Base-by-base conservation (phyloP, 2,329 filamentous ascomycete species). In the Trichocomaceae sp. region DNA sequence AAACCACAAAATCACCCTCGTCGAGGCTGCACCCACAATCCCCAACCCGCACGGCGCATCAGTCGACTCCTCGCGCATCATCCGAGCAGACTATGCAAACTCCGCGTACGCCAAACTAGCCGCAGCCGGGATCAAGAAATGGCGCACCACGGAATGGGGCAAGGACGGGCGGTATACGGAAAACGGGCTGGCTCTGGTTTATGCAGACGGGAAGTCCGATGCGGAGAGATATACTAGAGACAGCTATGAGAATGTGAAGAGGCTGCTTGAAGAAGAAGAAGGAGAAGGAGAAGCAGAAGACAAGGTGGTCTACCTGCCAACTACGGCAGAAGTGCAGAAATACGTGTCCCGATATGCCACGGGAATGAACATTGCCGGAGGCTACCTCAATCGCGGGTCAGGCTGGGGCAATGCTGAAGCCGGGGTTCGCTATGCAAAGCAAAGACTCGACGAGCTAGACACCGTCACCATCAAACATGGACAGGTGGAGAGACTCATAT, bases 71-170 rank as follows among this genome's bases (percentile, higher is more conserved):
- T 83, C 79, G 20, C 81, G 83, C 54, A 84, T 85, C 60, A 76
- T 85, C 49, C 78, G 83, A 33, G 79, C 85, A 37, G 92, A 97
- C 77, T 97, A 97, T 66, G 85, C 88, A 5, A 84, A 92, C 65
- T 75, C 82, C 0, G 81, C 84, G 20, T 97, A 97, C 71, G 82
- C 89, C 5, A 74, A 77, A 15, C 82, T 97, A 46, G 90, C 86
- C 19, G 78, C 82, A 17, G 76, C 82, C 35, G 90, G 90, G 1
- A 87, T 88, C 64, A 70, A 77, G 84, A 88, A 82, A 86, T 62
- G 78, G 78, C 62, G 81, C 79, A 67, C 70, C 47, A 72, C 71
- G 12, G 67, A 67, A 58, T 77, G 73, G 73, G 74, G 74, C 20
- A 62, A 61, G 2, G 67, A 75, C 19, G 74, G 70, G 9, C 67